Evolutionary conservation across 2,329 filamentous ascomycete genomes (phyloP).

Genomic region (Orbilia blumenaviensis): DNA sequence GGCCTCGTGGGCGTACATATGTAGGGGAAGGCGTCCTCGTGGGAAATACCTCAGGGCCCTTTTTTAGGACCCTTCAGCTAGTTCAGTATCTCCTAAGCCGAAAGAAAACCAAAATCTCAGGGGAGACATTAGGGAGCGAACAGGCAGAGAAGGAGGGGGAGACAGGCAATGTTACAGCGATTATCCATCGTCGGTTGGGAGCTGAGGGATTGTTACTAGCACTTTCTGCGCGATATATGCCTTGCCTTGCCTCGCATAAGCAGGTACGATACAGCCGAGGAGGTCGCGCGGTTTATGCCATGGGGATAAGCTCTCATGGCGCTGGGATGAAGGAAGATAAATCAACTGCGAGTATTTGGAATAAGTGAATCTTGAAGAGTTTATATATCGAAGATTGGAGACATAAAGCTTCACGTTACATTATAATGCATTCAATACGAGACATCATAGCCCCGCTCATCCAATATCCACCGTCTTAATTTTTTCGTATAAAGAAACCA

Average conservation of each 20-base stretch:
- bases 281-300: background rate
- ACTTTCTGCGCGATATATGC: conserved; percentile 9
- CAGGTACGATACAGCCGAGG: conserved; percentile 23
- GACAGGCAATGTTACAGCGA: background rate
- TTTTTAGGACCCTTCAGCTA: background rate
- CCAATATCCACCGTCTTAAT: no score
- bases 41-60: conserved; percentile 6
- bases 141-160: background rate
- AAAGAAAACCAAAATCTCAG: no score
- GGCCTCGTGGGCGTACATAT: background rate
- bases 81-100: no score
- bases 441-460: no score
- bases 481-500: no score
- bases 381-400: no score
- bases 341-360: no score
- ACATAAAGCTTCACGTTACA: no score
- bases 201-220: background rate
- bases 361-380: no score
- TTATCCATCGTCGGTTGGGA: background rate
- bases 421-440: no score
- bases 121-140: background rate
- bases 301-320: background rate
- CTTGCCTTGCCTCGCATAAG: conserved; percentile 10
- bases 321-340: no score
- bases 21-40: no score